These are phyloP conservation scores for Lentinula boryana DNA, from an alignment of 768 basidiomycete genomes.

Conservation along the genomic window DNA sequence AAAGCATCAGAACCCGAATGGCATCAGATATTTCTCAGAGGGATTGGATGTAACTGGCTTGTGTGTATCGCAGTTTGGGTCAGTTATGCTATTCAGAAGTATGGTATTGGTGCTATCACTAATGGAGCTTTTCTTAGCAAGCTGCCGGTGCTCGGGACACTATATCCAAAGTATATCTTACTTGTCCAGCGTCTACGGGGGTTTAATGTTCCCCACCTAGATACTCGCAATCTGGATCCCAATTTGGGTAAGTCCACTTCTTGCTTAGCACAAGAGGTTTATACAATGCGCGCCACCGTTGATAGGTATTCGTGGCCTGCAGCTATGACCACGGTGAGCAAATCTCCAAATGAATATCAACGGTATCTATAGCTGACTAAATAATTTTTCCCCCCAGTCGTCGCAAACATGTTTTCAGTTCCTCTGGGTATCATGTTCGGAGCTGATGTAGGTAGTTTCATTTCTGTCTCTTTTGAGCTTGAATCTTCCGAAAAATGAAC, in stretches of 20 bases:
- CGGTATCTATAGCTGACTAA: background rate
- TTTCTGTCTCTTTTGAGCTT: background rate
- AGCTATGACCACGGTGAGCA: constrained; percentile 62
- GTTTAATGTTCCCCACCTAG: constrained; percentile 18
- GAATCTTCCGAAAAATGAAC: background rate
- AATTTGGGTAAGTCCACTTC: constrained; percentile 50
- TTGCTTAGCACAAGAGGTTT: background rate
- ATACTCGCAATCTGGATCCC: constrained; percentile 67
- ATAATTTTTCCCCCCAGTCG: constrained; percentile 29
- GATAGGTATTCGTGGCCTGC: constrained; percentile 63
- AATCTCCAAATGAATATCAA: background rate
- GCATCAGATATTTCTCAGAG: constrained; percentile 69
- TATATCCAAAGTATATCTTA: constrained; percentile 48
- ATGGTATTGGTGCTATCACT: background rate
- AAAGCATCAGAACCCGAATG: constrained; percentile 63
- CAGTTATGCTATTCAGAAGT: constrained; percentile 15
- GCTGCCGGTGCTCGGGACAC: constrained; percentile 62
- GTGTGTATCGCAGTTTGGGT: constrained; percentile 74
- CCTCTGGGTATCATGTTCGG: constrained; percentile 69
- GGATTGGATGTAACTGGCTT: constrained; percentile 75
- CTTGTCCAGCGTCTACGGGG: background rate
- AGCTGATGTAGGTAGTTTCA: constrained; percentile 41
- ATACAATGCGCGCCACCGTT: background rate
- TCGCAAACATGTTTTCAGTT: constrained; percentile 75
- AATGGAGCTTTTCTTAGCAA: constrained; percentile 40